phyloP scores from a whole-genome alignment of 2,329 filamentous ascomycete genomes.

The Penicillium sp. region DNA sequence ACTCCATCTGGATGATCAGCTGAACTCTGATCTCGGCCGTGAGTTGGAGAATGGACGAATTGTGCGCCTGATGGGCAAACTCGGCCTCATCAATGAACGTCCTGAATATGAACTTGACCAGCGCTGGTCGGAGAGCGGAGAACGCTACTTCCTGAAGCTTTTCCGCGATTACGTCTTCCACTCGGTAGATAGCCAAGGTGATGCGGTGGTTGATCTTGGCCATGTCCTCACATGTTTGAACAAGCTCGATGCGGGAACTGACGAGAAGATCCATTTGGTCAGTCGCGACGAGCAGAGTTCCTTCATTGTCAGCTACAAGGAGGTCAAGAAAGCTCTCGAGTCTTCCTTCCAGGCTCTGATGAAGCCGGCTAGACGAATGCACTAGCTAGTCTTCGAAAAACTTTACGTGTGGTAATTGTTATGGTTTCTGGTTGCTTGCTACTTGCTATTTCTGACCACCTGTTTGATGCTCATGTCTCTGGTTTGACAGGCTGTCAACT shows the following conservation, averaged over 20 bases:
- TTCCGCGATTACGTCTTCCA: slow-evolving; percentile 98
- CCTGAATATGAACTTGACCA: slow-evolving; percentile 77
- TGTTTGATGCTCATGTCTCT: neutral
- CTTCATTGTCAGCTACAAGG: slow-evolving; percentile 86
- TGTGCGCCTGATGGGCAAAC: slow-evolving; percentile 76
- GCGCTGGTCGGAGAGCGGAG: slow-evolving; percentile 87
- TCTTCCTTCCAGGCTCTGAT: slow-evolving; percentile 60
- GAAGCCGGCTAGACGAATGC: slow-evolving; percentile 43
- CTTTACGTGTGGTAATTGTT: slow-evolving; percentile 6
- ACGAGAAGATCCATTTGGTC: slow-evolving; percentile 81
- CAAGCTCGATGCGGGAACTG: slow-evolving; percentile 85
- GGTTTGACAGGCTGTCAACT: neutral
- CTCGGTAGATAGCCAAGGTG: slow-evolving; percentile 81
- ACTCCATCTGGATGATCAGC: slow-evolving; percentile 75
- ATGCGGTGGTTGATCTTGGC: slow-evolving; percentile 79
- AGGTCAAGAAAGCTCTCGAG: slow-evolving; percentile 69
- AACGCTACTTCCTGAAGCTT: slow-evolving; percentile 87
- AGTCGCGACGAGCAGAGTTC: slow-evolving; percentile 88
- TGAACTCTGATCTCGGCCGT: slow-evolving; percentile 68
- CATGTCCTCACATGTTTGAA: slow-evolving; percentile 86
- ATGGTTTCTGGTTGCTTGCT: neutral
- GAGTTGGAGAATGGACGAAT: slow-evolving; percentile 90
- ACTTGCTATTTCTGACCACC: neutral
- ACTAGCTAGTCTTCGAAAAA: slow-evolving; percentile 25
- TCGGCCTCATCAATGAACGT: slow-evolving; percentile 85